Evolutionary conservation across 2,329 filamentous ascomycete species (phyloP), one percentile per base, ranked within the genome.

Genomic region (Xylariaceae sp.): DNA sequence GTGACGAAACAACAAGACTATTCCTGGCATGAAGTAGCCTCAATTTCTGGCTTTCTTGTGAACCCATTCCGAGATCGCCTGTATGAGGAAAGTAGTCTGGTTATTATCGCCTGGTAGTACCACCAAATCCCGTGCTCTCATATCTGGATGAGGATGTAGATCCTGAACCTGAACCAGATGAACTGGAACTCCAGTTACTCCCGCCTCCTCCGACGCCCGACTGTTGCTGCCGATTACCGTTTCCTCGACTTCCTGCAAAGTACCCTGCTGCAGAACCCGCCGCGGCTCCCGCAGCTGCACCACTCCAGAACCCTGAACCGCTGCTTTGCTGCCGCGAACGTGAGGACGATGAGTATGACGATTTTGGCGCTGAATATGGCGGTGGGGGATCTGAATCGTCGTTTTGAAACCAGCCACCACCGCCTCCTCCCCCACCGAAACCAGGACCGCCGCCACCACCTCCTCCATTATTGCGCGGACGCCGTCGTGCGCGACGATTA

Each of bases 261-360:
- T 87, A 88, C 11, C 22, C 22, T 1, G 73, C 81, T 43, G 75
- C 60, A 55, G 87, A 88, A 1, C 73, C 81, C 3, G 83, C 85
- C 1, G 85, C 84, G 4, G 81, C 83, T 34, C 85, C 87, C 13
- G 76, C 76, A 0, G 77, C 73, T n/a, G 78, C 65, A 16, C 85
- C 85, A 15, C 70, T 76, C 85, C 85, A 89, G 64, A 89, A 89
- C 1, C 86, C 86, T 4, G 85, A 85, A 37, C 74, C 72, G 83
- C 84, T 89, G 2, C 71, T 70, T 47, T 76, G 63, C 44, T 64
- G 59, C 48, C 44, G 45, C 33, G n/a, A 19, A 37, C 34, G 42
- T 34, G 45, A 49, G n/a, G 48, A 40, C 15, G 51, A 44, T 22
- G 59, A 59, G 9, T 56, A 57, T 34, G 48, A 52, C 6, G 62